Conservation (phyloP, 306 rosid species). For the Arachis stenosperma region DNA sequence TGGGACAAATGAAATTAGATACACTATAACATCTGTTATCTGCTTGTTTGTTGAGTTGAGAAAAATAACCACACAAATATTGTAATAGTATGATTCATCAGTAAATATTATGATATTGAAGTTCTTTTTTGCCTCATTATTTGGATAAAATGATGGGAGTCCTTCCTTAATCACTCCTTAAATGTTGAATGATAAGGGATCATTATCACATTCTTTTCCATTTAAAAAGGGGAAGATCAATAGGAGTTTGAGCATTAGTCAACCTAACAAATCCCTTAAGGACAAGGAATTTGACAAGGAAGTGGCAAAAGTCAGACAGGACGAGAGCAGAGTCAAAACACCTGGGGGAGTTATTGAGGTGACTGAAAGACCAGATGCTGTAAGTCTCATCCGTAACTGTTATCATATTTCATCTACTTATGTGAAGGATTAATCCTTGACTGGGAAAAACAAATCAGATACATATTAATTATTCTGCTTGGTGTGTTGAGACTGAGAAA, state of each 20-base stretch:
- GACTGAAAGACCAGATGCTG: slow-evolving; percentile 51
- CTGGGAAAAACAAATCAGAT: slow-evolving; percentile 4
- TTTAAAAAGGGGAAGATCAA: slow-evolving; percentile 46
- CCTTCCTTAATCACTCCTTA: slow-evolving; percentile 1
- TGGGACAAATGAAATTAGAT: slow-evolving; percentile 12
- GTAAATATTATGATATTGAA: slow-evolving; percentile 8
- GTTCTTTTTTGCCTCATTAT: neutral
- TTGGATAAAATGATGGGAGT: slow-evolving; percentile 18
- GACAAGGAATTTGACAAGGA: slow-evolving; percentile 32
- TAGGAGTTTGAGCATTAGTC: slow-evolving; percentile 13
- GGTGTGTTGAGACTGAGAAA: neutral
- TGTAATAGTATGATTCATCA: slow-evolving; percentile 8
- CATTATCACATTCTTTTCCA: slow-evolving; percentile 29
- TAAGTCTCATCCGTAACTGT: slow-evolving; percentile 40
- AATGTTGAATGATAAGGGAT: slow-evolving; percentile 21
- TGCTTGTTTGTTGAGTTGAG: slow-evolving; percentile 6
- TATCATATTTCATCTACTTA: neutral
- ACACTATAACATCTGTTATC: neutral
- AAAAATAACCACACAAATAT: slow-evolving; percentile 6
- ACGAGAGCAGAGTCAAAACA: slow-evolving; percentile 8
- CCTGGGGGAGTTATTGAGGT: slow-evolving; percentile 35
- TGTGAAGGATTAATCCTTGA: neutral
- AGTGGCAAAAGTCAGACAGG: slow-evolving; percentile 11
- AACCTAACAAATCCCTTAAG: slow-evolving; percentile 5
- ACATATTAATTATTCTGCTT: neutral